Evolutionary conservation across 441 rosid genomes (phyloP), one percentile per base, ranked within the genome.

Genomic region (Eutrema salsugineum): DNA sequence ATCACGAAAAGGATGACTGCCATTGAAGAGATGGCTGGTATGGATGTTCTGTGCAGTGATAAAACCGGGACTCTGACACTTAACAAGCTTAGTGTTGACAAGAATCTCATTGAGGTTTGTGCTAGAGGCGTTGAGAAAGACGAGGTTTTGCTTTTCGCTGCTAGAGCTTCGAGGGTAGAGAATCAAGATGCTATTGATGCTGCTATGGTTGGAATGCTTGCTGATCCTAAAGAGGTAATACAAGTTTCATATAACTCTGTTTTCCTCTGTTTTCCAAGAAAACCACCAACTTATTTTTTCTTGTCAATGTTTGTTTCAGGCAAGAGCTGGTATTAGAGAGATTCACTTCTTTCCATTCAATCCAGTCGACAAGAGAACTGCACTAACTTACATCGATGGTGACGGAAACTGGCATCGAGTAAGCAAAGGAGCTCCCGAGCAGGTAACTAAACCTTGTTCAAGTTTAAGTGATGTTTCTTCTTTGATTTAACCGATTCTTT

Each of bases 181-280:
- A 94, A 94, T 77, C 99, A 94, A 84, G 99, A 94, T 68, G 99
- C 99, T 61, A 91, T 94, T 84, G 99, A 93, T 85, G 91, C 98
- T 75, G 97, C 97, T 30, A 93, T 93, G 71, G 98, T 93, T 14
- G 97, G 96, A 19, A 93, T 91, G 98, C 96, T 93, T 75, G 96
- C 93, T 32, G 97, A 93, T 77, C 97, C 97, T 15, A 93, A 85
- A 77, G 98, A 93, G 93, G 97, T 91, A 1, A 2, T 3, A 3
- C 3, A 24, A 24, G 3, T 24, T 24, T 24, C 27, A 24, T 2
- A 1, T 24, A 24, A n/a, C n/a, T 2, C 4, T 16, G 16, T 11
- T 1, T 3, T 10, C 5, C 40, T 46, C 69, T 64, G 56, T 44
- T 44, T 47, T 20, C 55, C 35, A n/a, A 6, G n/a, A 14, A 53